Base-by-base conservation (phyloP, 1,284 basidiomycete species). In the Cryptococcus sp. region DNA sequence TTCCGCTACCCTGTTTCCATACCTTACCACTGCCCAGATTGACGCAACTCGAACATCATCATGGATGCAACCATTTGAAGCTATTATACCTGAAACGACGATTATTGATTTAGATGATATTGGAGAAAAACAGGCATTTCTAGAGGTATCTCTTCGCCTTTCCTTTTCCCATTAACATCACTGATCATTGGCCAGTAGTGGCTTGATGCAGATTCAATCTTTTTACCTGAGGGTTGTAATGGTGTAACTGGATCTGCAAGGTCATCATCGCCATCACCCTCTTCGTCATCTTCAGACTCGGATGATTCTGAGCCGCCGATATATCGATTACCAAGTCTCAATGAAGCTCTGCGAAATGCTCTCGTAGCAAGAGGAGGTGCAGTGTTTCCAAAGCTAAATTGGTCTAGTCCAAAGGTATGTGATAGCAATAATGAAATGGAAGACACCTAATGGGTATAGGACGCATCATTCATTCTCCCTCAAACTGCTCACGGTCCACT, bases 341-440 rank as follows among this genome's bases (percentile, higher is more conserved):
- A 94, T 66, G 76, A 78, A 5, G 79, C 80, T 58, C 94, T 98
- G 60, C 79, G 89, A 48, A 70, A 78, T 6, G 83, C 82, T n/a
- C 80, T 98, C 11, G 65, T 76, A 32, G 77, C 83, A 56, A 94
- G 91, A 50, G 66, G 67, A 61, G 87, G 84, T 2, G 86, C 88
- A 3, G 87, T 96, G 6, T 98, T 98, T 68, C 93, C 95, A 0
- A 98, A 98, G 73, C 83, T 96, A 50, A 96, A 95, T 69, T 95
- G 93, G 79, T 90, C 91, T 3, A 86, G 89, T 14, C 92, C 92
- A 33, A 86, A 87, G 78, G 92, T 89, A 63, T 52, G 80, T 71
- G 59, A 34, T n/a, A 14, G 37, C 7, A 5, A 23, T 4, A 14
- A 5, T 31, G 13, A 33, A 34, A 23, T 37, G 43, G 38, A 38